A percentile compares a stretch with the other conserved stretches of the same genome.
phyloP scores from a whole-genome alignment of 1,139 yeast species.

The Kodamaea derodonti region DNA sequence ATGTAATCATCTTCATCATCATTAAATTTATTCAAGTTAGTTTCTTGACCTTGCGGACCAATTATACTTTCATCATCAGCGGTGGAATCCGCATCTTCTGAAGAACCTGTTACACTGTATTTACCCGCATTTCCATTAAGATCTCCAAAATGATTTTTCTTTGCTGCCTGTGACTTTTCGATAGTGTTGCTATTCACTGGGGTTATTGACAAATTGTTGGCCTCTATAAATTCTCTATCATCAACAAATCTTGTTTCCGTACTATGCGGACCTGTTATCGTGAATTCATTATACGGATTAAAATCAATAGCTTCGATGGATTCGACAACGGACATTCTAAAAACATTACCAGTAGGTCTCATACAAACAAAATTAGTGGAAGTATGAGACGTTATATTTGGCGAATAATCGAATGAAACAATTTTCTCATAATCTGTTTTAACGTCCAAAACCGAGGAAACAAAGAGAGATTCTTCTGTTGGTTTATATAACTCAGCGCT shows the following conservation, averaged over 20 bases:
- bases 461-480: slow-evolving; percentile 58
- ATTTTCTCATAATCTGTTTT: slow-evolving; percentile 78
- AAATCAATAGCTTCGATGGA: slow-evolving; percentile 62
- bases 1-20: slow-evolving; percentile 25
- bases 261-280: slow-evolving; percentile 65
- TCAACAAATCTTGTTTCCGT: slow-evolving; percentile 37
- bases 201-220: slow-evolving; percentile 1
- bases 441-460: slow-evolving; percentile 71
- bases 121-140: slow-evolving; percentile 18
- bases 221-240: slow-evolving; percentile 7
- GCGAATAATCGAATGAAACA: slow-evolving; percentile 78
- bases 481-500: slow-evolving; percentile 34
- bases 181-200: not conserved
- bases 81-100: slow-evolving; percentile 30
- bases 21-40: slow-evolving; percentile 13
- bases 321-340: slow-evolving; percentile 72
- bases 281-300: slow-evolving; percentile 68
- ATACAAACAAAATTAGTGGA: slow-evolving; percentile 70
- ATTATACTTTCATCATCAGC: slow-evolving; percentile 28
- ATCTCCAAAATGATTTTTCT: slow-evolving; percentile 7
- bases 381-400: slow-evolving; percentile 44
- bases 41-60: slow-evolving; percentile 11
- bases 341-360: slow-evolving; percentile 86
- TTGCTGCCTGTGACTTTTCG: not conserved
- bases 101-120: slow-evolving; percentile 17